Conservation (phyloP, 495 filamentous ascomycete species). For the Elasticomyces elasticus region DNA sequence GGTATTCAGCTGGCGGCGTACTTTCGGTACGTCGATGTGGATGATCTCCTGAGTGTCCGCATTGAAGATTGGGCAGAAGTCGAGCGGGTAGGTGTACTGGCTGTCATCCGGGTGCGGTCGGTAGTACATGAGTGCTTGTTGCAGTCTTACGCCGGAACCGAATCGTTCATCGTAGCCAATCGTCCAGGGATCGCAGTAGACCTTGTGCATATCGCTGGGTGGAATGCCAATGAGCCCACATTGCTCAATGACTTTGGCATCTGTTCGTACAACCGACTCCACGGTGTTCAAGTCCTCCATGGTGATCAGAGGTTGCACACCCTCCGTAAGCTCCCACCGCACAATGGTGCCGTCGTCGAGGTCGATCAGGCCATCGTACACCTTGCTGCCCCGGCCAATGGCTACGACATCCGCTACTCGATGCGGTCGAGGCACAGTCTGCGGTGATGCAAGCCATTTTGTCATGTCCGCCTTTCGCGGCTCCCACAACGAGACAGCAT, state of each 20-base stretch:
- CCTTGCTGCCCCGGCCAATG: conserved; percentile 67
- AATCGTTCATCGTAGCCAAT: conserved; percentile 93
- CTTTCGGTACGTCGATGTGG: conserved; percentile 77
- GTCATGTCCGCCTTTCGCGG: conserved; percentile 82
- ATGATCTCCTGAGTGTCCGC: conserved; percentile 74
- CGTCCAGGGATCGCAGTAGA: conserved; percentile 91
- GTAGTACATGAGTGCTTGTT: conserved; percentile 96
- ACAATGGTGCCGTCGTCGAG: conserved; percentile 59
- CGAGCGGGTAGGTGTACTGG: conserved; percentile 84
- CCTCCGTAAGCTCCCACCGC: conserved; percentile 66
- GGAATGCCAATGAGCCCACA: conserved; percentile 81
- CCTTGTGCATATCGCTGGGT: conserved; percentile 77
- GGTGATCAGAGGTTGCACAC: conserved; percentile 84
- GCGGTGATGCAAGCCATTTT: conserved; percentile 62
- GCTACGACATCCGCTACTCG: conserved; percentile 77
- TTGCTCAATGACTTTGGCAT: conserved; percentile 87
- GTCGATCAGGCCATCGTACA: conserved; percentile 81
- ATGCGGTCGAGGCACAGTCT: conserved; percentile 51
- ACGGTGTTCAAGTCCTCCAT: conserved; percentile 90
- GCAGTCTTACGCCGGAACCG: conserved; percentile 67
- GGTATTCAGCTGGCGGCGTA: conserved; percentile 69
- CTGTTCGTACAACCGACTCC: conserved; percentile 67
- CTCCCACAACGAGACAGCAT: conserved; percentile 81
- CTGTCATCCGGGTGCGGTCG: conserved; percentile 75
- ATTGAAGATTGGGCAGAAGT: conserved; percentile 91